A percentile compares a stretch with the other conserved stretches of the same genome.
Conservation (phyloP, 2,329 filamentous ascomycete species). For the Diaporthe vaccinii region DNA sequence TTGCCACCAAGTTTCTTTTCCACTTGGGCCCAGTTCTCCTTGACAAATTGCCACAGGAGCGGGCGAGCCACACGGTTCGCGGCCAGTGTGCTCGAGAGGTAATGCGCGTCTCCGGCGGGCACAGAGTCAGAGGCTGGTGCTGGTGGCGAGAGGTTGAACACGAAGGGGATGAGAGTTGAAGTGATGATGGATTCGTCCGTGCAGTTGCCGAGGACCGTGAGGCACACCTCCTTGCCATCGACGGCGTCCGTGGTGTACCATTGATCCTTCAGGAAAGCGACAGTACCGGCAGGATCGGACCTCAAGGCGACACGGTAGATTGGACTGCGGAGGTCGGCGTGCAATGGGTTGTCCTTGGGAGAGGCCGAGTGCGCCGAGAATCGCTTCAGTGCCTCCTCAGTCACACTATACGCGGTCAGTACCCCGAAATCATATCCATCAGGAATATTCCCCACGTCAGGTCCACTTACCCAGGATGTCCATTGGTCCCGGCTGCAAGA, state of each 20-base stretch:
- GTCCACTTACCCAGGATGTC: conserved; percentile 77
- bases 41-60: conserved; percentile 87
- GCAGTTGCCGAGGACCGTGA: conserved; percentile 81
- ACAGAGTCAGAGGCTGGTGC: conserved; percentile 71
- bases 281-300: conserved; percentile 75
- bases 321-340: conserved; percentile 84
- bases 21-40: conserved; percentile 83
- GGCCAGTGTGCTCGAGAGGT: conserved; percentile 79
- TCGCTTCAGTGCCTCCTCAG: conserved; percentile 80
- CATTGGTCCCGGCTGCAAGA: conserved; percentile 78
- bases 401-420: conserved; percentile 62
- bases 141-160: conserved; percentile 76
- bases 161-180: conserved; percentile 78
- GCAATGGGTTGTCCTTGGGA: conserved; percentile 75
- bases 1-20: conserved; percentile 80
- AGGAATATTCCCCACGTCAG: not conserved
- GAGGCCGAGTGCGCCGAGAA: conserved; percentile 86
- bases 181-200: conserved; percentile 77
- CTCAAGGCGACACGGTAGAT: conserved; percentile 86
- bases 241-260: conserved; percentile 86
- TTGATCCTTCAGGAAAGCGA: conserved; percentile 85
- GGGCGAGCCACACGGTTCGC: conserved; percentile 80
- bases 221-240: conserved; percentile 90
- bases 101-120: conserved; percentile 88
- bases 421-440: not conserved